Base-by-base conservation (phyloP, 768 basidiomycete genomes). In the Chalciporus sphaerocephalus region DNA sequence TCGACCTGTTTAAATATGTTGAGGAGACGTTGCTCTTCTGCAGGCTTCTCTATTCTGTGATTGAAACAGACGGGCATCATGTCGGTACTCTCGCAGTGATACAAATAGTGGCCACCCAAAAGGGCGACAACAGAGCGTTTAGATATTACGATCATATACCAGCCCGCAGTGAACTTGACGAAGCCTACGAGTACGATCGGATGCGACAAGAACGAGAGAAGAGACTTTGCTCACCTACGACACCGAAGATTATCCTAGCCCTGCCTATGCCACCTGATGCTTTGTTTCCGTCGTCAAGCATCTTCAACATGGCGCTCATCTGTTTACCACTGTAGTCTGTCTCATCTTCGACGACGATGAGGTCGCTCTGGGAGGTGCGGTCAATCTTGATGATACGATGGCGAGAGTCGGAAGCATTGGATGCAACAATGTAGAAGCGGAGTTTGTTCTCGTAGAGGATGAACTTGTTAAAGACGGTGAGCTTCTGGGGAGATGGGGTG, bases 1-100 rank as follows among this genome's bases (percentile, higher is more conserved):
- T 99, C 95, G 1, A 97, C 93, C 65, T 94, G 91, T 61, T 92
- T 93, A 73, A 98, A 99, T 8, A 89, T 80, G 48, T 82, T 85
- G 71, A 94, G 81, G 25, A 93, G 74, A 8, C 91, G 81, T 57
- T 88, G 87, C 60, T 98, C 94, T 58, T 96, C 92, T 0, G 87
- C 74, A 0, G 86, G 85, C 53, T 87, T 87, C 36, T 96, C 95
- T 16, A 92, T 67, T 68, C 86, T 92, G 68, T 86, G 90, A 48
- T 80, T 87, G 56, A 78, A 78, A 15, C 79, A 78, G 21, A 97
- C 73, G 3, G 89, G 82, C 12, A 92, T 68, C 25, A 94, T 83
- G 25, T 92, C 87, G 2, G 92, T 89, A 55, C 78, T 85, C 60
- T 98, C 96, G 69, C 91, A 94, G 57, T 98, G 96, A 58, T 94